These are phyloP conservation scores for Apiospora saccharicola DNA, from an alignment of 2,329 filamentous ascomycete species.

Conservation along the genomic window DNA sequence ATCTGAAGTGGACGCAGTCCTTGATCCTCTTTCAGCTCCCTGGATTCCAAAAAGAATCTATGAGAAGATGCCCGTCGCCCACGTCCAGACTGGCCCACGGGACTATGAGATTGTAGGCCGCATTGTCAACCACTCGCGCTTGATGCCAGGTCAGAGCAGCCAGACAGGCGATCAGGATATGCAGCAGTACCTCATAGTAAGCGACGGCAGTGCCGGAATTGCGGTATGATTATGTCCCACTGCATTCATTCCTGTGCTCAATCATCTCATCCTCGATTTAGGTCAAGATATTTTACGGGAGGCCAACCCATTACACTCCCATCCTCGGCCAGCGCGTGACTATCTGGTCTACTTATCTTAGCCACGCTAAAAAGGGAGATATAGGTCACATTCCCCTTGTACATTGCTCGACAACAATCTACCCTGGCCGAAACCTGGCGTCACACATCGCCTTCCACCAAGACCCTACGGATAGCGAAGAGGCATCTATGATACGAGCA, in stretches of 20 bases:
- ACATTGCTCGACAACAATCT: conserved; percentile 61
- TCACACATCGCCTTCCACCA: conserved; percentile 62
- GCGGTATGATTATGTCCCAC: conserved; percentile 46
- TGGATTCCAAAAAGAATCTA: conserved; percentile 55
- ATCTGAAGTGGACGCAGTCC: conserved; percentile 49
- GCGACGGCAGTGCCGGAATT: conserved; percentile 62
- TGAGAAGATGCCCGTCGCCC: conserved; percentile 53
- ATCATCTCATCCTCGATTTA: not conserved
- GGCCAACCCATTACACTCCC: conserved; percentile 47
- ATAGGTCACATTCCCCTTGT: conserved; percentile 47
- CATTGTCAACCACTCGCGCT: conserved; percentile 61
- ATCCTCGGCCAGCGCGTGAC: conserved; percentile 62
- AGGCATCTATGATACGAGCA: conserved; percentile 50
- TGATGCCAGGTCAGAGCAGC: conserved; percentile 50
- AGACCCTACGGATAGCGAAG: conserved; percentile 43
- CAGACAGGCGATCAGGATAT: conserved; percentile 51
- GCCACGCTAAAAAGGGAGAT: conserved; percentile 49
- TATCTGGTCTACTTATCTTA: conserved; percentile 64
- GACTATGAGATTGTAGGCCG: conserved; percentile 61
- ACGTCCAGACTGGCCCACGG: conserved; percentile 57
- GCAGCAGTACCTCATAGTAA: conserved; percentile 61
- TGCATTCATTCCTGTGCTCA: not conserved
- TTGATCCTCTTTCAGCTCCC: conserved; percentile 46
- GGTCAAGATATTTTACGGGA: conserved; percentile 56
- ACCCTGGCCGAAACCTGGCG: conserved; percentile 61